Percentiles rank a stretch among this genome's conserved stretches.
Evolutionary conservation across 1,139 yeast genomes (phyloP).

Genomic region (Yamadazyma taylorii): DNA sequence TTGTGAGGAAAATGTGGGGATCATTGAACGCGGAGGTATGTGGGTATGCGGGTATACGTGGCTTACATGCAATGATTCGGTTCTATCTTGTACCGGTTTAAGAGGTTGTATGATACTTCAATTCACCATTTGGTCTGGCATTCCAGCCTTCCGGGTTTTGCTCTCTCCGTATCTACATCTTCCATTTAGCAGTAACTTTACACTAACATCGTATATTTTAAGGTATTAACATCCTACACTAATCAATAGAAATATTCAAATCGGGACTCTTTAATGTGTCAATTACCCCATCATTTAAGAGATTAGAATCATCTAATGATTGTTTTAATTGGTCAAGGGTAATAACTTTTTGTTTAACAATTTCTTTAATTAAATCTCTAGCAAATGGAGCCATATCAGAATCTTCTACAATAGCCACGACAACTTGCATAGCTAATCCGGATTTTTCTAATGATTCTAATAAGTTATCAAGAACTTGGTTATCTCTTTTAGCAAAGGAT

Average conservation of each 20-base stretch:
- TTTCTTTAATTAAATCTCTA: conserved; percentile 20
- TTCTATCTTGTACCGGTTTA: too few relatives aligned
- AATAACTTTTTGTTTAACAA: conserved; percentile 19
- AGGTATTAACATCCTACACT: not conserved
- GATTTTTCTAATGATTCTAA: conserved; percentile 29
- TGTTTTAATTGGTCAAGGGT: conserved; percentile 15
- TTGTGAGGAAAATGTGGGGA: too few relatives aligned
- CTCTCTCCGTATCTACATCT: too few relatives aligned
- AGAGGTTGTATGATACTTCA: too few relatives aligned
- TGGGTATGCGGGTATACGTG: too few relatives aligned
- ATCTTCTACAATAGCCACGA: conserved; percentile 17
- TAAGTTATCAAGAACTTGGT: conserved; percentile 23
- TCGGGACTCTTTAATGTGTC: conserved; percentile 16
- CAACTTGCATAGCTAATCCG: conserved; percentile 30
- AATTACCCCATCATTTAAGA: conserved; percentile 20
- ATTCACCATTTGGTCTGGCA: too few relatives aligned
- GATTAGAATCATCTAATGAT: conserved; percentile 18
- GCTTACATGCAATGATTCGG: too few relatives aligned
- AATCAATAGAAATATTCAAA: conserved; percentile 10
- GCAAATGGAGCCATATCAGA: conserved; percentile 18
- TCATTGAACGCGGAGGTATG: too few relatives aligned
- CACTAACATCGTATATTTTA: not conserved
- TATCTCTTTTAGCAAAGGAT: conserved; percentile 23
- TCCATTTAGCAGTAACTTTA: not conserved
- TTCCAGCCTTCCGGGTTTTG: too few relatives aligned